These are phyloP conservation scores for Wilcoxina mikolae DNA, from an alignment of 495 filamentous ascomycete genomes.

Conservation along the genomic window DNA sequence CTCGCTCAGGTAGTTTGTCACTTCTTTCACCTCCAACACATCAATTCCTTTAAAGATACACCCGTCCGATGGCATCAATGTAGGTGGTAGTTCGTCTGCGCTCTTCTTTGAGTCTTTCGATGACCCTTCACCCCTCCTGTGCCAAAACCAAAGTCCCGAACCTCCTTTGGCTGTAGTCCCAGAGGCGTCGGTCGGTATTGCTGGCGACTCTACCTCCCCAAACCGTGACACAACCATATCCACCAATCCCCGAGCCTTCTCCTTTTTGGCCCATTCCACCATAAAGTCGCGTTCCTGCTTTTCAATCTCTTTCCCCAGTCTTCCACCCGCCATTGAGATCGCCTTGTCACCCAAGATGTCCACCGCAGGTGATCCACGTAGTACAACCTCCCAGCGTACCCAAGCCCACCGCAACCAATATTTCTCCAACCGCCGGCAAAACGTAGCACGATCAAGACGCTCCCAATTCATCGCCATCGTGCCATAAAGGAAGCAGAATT, in stretches of 20 bases:
- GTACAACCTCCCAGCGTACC: slow-evolving; percentile 66
- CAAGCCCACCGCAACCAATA: slow-evolving; percentile 74
- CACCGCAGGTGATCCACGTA: slow-evolving; percentile 74
- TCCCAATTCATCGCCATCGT: slow-evolving; percentile 36
- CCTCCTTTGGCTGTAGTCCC: slow-evolving; percentile 5
- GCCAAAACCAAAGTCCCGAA: slow-evolving; percentile 21
- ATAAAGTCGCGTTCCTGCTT: slow-evolving; percentile 86
- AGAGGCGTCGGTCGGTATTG: background rate
- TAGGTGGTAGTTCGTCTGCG: background rate
- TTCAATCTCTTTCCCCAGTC: slow-evolving; percentile 83
- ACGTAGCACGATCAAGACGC: slow-evolving; percentile 39
- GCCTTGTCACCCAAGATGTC: slow-evolving; percentile 52
- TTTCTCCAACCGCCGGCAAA: slow-evolving; percentile 50
- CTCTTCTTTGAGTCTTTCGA: background rate
- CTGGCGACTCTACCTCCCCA: slow-evolving; percentile 37
- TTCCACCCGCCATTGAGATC: slow-evolving; percentile 80
- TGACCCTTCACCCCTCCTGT: background rate
- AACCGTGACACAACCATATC: slow-evolving; percentile 80
- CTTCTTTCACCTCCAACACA: slow-evolving; percentile 16
- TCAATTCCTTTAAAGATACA: slow-evolving; percentile 26
- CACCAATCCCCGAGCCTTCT: slow-evolving; percentile 49
- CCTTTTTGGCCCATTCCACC: slow-evolving; percentile 56
- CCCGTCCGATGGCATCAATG: slow-evolving; percentile 22
- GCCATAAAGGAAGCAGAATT: slow-evolving; percentile 79
- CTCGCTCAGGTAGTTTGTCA: slow-evolving; percentile 22